These are phyloP conservation scores for Suillus bovinus DNA, from an alignment of 768 basidiomycete genomes.

Conservation along the genomic window DNA sequence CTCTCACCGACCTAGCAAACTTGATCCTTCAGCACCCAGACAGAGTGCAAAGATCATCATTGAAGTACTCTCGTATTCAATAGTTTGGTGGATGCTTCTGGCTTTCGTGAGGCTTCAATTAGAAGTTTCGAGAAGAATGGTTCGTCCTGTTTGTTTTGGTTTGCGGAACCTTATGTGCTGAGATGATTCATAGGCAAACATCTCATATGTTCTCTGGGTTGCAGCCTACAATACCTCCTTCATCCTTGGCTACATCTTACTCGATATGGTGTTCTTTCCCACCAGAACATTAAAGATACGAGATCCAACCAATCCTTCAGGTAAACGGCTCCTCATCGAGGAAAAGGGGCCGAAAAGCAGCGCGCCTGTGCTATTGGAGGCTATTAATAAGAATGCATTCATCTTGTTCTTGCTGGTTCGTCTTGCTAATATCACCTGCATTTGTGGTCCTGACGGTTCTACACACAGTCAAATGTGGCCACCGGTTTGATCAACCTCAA, in stretches of 20 bases:
- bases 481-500: constrained; percentile 86
- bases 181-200: constrained; percentile 61
- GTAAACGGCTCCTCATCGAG: constrained; percentile 26
- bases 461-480: constrained; percentile 73
- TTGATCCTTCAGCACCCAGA: constrained; percentile 38
- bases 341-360: constrained; percentile 22
- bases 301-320: constrained; percentile 23
- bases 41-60: constrained; percentile 74
- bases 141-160: constrained; percentile 33
- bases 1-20: constrained; percentile 6
- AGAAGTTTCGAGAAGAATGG: constrained; percentile 61
- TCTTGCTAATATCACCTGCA: constrained; percentile 12
- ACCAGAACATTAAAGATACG: constrained; percentile 34
- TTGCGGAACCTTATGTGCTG: background rate
- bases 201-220: constrained; percentile 88
- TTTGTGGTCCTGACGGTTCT: constrained; percentile 4
- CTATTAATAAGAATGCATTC: constrained; percentile 82
- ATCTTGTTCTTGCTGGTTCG: constrained; percentile 79
- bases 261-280: constrained; percentile 74
- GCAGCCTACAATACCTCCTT: constrained; percentile 87
- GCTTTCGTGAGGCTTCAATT: constrained; percentile 34
- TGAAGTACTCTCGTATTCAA: constrained; percentile 73
- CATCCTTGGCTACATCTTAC: constrained; percentile 73
- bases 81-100: constrained; percentile 76
- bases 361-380: constrained; percentile 63